These are phyloP conservation scores for Aegilops bicornis DNA, from an alignment of 176 grass and related monocot species.

Conservation along the genomic window DNA sequence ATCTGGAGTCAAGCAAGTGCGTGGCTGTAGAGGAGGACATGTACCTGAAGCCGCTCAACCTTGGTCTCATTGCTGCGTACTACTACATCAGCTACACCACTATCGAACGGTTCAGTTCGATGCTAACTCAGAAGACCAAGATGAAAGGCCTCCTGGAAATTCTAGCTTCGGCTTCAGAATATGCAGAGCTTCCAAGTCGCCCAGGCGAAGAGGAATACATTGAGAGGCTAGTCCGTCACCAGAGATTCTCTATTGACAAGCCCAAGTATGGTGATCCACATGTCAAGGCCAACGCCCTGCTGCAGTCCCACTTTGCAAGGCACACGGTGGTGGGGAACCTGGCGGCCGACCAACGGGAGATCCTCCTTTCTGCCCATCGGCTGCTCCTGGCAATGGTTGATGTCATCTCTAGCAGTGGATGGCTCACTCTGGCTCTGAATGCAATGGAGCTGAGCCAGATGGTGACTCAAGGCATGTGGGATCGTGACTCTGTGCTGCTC, in stretches of 20 bases:
- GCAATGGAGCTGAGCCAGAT: slow-evolving; percentile 95
- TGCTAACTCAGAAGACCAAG: slow-evolving; percentile 86
- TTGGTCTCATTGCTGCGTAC: slow-evolving; percentile 93
- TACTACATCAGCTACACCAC: slow-evolving; percentile 96
- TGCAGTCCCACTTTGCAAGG: slow-evolving; percentile 95
- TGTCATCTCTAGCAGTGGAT: slow-evolving; percentile 82
- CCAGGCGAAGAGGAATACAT: slow-evolving; percentile 87
- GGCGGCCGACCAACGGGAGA: slow-evolving; percentile 81
- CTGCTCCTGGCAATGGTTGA: slow-evolving; percentile 91
- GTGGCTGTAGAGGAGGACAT: slow-evolving; percentile 92
- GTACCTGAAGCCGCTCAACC: slow-evolving; percentile 92
- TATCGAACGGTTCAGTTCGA: slow-evolving; percentile 81
- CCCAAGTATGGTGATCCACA: slow-evolving; percentile 80
- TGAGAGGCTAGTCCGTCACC: slow-evolving; percentile 81
- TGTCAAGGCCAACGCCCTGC: slow-evolving; percentile 82
- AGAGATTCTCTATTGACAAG: slow-evolving; percentile 91
- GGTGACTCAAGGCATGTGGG: slow-evolving; percentile 98
- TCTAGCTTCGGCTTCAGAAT: slow-evolving; percentile 79
- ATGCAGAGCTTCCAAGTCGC: slow-evolving; percentile 70
- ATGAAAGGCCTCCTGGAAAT: slow-evolving; percentile 92
- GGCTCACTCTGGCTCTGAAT: slow-evolving; percentile 82
- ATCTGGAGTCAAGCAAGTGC: slow-evolving; percentile 84
- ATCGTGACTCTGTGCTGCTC: slow-evolving; percentile 76
- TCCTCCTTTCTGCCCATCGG: slow-evolving; percentile 82
- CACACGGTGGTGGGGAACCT: slow-evolving; percentile 75